These are phyloP conservation scores for Alternaria sp. DNA, from an alignment of 2,329 filamentous ascomycete species.

Conservation along the genomic window DNA sequence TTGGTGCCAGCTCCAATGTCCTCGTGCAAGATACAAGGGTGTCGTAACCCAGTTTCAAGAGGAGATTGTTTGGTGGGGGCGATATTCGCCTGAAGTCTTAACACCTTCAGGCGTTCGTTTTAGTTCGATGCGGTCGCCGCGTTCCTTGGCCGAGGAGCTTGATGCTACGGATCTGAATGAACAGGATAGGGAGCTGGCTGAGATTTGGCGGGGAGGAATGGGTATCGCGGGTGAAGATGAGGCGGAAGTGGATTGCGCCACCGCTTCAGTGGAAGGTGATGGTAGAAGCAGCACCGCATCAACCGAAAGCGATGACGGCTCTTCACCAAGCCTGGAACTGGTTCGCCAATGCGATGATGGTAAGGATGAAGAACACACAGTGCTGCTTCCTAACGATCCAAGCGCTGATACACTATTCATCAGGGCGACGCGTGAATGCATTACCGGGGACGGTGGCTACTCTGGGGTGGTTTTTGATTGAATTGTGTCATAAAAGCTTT, in stretches of 20 bases:
- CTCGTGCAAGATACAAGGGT: background rate
- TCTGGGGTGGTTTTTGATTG: background rate
- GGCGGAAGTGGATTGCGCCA: background rate
- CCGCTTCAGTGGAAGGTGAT: background rate
- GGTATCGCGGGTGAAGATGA: background rate
- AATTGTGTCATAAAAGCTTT: background rate
- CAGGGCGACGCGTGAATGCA: background rate
- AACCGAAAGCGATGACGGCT: background rate
- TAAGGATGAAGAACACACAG: background rate
- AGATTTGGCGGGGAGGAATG: background rate
- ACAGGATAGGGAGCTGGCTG: background rate
- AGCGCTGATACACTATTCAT: background rate
- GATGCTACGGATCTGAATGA: background rate
- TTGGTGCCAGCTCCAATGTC: background rate
- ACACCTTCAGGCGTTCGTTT: background rate
- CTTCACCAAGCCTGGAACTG: background rate
- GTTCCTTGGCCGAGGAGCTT: background rate
- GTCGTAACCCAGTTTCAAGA: background rate
- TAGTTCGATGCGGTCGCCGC: background rate
- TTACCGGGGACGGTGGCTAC: background rate
- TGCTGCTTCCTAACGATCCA: background rate
- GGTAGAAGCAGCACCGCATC: background rate
- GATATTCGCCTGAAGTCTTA: background rate
- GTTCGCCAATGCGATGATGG: background rate
- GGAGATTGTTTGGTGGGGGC: background rate